These are phyloP conservation scores for Breynia disticha DNA, from an alignment of 441 rosid genomes.

Conservation along the genomic window DNA sequence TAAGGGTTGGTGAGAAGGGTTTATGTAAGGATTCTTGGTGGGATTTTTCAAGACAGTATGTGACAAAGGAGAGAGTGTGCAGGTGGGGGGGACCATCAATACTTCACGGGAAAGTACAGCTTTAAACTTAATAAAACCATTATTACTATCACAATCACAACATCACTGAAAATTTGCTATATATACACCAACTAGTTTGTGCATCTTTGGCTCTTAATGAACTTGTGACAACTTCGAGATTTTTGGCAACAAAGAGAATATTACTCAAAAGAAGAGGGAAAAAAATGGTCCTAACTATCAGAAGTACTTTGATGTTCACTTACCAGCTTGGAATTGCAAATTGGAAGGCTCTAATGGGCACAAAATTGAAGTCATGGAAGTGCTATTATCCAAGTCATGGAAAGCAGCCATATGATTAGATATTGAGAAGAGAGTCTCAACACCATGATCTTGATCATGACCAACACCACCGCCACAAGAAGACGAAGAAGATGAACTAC, in stretches of 20 bases:
- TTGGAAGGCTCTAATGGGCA: conserved; percentile 49
- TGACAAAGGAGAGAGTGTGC: neutral
- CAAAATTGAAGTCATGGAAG: conserved; percentile 37
- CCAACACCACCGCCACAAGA: conserved; percentile 31
- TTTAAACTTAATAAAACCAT: neutral
- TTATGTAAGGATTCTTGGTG: neutral
- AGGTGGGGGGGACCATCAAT: neutral
- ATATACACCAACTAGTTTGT: no score
- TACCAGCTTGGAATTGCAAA: conserved; percentile 72
- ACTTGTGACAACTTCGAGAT: neutral
- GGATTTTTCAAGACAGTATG: neutral
- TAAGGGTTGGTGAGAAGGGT: neutral
- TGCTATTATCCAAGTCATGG: conserved; percentile 42
- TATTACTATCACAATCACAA: neutral
- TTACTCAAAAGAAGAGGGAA: no score
- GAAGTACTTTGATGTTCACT: conserved; percentile 1
- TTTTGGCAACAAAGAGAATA: neutral
- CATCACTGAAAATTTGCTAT: neutral
- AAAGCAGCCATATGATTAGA: conserved; percentile 50
- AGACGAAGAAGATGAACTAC: conserved; percentile 38
- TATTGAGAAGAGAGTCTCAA: conserved; percentile 41
- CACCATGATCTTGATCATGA: conserved; percentile 23
- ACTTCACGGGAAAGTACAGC: neutral
- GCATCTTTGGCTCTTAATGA: neutral
- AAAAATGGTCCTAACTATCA: no score